A percentile compares a stretch with the other conserved stretches of the same genome.
phyloP scores from a whole-genome alignment of 2,329 filamentous ascomycete genomes.

The Neobulgaria alba region DNA sequence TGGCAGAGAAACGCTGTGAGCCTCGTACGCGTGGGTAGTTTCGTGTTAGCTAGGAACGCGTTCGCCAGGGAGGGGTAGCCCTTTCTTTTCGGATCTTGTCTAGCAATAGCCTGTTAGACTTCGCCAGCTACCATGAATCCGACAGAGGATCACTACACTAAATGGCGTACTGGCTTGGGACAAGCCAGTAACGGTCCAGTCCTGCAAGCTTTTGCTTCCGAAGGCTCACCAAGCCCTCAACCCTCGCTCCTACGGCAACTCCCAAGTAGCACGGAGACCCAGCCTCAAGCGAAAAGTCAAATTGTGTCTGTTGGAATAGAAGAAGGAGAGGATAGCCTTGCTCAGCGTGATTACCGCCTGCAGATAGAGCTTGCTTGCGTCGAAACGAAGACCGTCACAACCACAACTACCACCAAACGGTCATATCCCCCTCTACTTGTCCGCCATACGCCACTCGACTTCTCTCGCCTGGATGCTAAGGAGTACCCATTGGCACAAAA shows the following conservation, averaged over 20 bases:
- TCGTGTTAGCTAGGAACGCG: slow-evolving; percentile 1
- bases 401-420: slow-evolving; percentile 80
- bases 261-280: slow-evolving; percentile 14
- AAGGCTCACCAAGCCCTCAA: slow-evolving; percentile 23
- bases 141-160: slow-evolving; percentile 15
- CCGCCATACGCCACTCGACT: slow-evolving; percentile 52
- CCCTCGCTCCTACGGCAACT: slow-evolving; percentile 17
- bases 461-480: slow-evolving; percentile 77
- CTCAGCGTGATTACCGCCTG: slow-evolving; percentile 22
- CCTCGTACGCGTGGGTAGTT: not conserved
- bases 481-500: slow-evolving; percentile 81
- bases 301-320: slow-evolving; percentile 24
- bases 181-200: slow-evolving; percentile 9
- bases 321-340: slow-evolving; percentile 20
- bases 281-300: slow-evolving; percentile 17
- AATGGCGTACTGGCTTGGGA: slow-evolving; percentile 15
- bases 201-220: slow-evolving; percentile 13
- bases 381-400: slow-evolving; percentile 70
- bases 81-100: not conserved
- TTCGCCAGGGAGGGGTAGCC: not conserved
- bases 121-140: slow-evolving; percentile 19
- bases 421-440: slow-evolving; percentile 80
- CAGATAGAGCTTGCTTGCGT: slow-evolving; percentile 51
- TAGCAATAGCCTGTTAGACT: not conserved
- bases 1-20: slow-evolving; percentile 1